phyloP scores from a whole-genome alignment of 2,329 filamentous ascomycete species.

The Xylariaceae sp. region DNA sequence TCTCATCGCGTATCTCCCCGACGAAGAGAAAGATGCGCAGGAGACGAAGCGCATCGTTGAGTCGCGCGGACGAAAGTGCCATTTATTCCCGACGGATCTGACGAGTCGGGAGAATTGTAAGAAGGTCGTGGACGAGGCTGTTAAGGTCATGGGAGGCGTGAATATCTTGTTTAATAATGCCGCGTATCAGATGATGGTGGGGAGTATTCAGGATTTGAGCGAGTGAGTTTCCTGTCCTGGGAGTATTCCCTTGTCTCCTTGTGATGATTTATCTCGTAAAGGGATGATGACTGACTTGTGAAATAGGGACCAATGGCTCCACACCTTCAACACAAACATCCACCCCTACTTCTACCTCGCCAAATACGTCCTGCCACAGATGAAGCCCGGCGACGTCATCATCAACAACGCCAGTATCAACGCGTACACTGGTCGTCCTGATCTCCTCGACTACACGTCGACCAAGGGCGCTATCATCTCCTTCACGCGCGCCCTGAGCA shows the following conservation, averaged over 20 bases:
- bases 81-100: slow-evolving; percentile 60
- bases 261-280: too few species aligned
- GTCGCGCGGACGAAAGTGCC: slow-evolving; percentile 58
- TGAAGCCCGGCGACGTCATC: slow-evolving; percentile 68
- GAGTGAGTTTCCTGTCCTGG: slow-evolving; percentile 46
- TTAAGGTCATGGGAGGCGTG: slow-evolving; percentile 61
- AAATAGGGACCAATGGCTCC: slow-evolving; percentile 66
- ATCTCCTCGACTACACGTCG: slow-evolving; percentile 76
- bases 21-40: slow-evolving; percentile 71
- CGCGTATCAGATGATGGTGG: slow-evolving; percentile 67
- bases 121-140: slow-evolving; percentile 60
- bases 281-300: not conserved
- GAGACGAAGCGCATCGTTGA: slow-evolving; percentile 69
- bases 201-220: slow-evolving; percentile 64
- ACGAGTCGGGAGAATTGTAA: slow-evolving; percentile 62
- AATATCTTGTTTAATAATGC: slow-evolving; percentile 74
- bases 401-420: slow-evolving; percentile 86
- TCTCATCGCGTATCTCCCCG: slow-evolving; percentile 67
- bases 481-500: slow-evolving; percentile 72
- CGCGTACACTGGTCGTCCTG: slow-evolving; percentile 72
- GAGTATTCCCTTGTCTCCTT: not conserved
- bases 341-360: slow-evolving; percentile 75
- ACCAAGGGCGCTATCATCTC: slow-evolving; percentile 74
- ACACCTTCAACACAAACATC: slow-evolving; percentile 79
- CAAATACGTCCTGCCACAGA: slow-evolving; percentile 70